A percentile compares a stretch with the other conserved stretches of the same genome.
phyloP scores from a whole-genome alignment of 2,329 filamentous ascomycete species.

The Pyrenophora tritici-repentis region DNA sequence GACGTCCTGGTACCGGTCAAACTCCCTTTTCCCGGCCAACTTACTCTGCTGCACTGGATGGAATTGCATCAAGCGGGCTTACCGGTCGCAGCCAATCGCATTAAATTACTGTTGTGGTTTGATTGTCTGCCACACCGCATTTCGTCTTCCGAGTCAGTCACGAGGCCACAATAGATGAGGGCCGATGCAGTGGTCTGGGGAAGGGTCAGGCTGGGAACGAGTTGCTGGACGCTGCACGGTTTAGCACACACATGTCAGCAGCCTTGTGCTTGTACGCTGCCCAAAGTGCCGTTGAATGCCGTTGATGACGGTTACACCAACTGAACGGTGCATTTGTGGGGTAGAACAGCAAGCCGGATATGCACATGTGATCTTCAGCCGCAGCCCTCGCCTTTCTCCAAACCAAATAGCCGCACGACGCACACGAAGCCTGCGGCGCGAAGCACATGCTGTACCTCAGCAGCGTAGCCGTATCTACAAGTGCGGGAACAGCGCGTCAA shows the following conservation, averaged over 20 bases:
- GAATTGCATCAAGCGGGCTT: slow-evolving; percentile 26
- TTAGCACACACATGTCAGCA: slow-evolving; percentile 10
- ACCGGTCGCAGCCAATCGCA: slow-evolving; percentile 35
- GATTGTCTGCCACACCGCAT: slow-evolving; percentile 46
- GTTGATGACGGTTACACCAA: slow-evolving; percentile 24
- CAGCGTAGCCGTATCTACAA: slow-evolving; percentile 15
- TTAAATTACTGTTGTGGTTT: slow-evolving; percentile 33
- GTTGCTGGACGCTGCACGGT: not conserved
- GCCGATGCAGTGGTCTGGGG: slow-evolving; percentile 26
- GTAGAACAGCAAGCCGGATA: slow-evolving; percentile 19
- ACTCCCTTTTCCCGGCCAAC: slow-evolving; percentile 21
- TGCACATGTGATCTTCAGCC: slow-evolving; percentile 24
- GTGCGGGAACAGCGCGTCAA: slow-evolving; percentile 18
- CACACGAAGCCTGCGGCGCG: slow-evolving; percentile 15
- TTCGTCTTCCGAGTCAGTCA: slow-evolving; percentile 27
- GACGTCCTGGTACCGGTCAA: slow-evolving; percentile 36
- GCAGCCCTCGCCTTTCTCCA: slow-evolving; percentile 23
- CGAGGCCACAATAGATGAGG: slow-evolving; percentile 27
- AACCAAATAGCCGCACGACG: slow-evolving; percentile 28
- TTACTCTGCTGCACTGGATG: slow-evolving; percentile 24
- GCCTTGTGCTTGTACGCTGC: slow-evolving; percentile 21
- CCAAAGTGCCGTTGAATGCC: slow-evolving; percentile 25
- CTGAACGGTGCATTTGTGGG: slow-evolving; percentile 33
- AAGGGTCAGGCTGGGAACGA: slow-evolving; percentile 14
- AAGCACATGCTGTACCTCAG: slow-evolving; percentile 12